Base-by-base conservation (phyloP, 1,284 basidiomycete genomes). In the Xerocomus cyaneibrunnescens region DNA sequence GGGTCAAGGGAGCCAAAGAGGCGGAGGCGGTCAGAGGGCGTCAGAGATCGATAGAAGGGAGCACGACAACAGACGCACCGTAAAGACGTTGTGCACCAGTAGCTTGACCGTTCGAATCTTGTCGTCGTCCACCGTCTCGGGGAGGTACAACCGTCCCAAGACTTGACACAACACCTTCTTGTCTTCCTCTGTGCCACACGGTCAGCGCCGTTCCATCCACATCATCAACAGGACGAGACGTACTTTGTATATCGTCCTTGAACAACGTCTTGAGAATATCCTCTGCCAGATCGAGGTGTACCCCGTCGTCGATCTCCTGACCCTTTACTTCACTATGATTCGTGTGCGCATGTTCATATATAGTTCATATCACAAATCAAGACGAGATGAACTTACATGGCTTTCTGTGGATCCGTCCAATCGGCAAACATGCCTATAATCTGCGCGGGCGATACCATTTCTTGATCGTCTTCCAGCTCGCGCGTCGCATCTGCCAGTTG, bases 331-430 rank as follows among this genome's bases (percentile, higher is more conserved):
- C 69, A 43, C 75, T 74, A 42, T n/a, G n/a, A n/a, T n/a, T n/a
- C n/a, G 27, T 27, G 27, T 57, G 62, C 4, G 51, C 58, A 7
- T 59, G 6, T 12, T 12, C 7, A 12, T 30, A 7, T 8, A 12
- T 30, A 7, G 13, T 30, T 30, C 28, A 3, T 30, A 30, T 30
- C 28, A 30, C 13, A 30, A 3, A 12, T 10, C 25, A 9, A 10
- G 8, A 10, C 21, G 2, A 4, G 23, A 34, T 7, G 7, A 32
- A 49, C 83, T 66, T 56, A 89, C 77, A 87, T 78, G 27, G 82
- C 81, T 65, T 93, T 95, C 60, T 83, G 77, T 0, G 95, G 92
- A 68, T 98, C 90, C 2, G 89, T 92, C 96, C 96, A 99, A 63
- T 98, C 94, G 3, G 91, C 76, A 58, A 99, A 81, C 73, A 98